These are phyloP conservation scores for Bondarzewia mesenterica DNA, from an alignment of 1,284 basidiomycete species.

Conservation along the genomic window DNA sequence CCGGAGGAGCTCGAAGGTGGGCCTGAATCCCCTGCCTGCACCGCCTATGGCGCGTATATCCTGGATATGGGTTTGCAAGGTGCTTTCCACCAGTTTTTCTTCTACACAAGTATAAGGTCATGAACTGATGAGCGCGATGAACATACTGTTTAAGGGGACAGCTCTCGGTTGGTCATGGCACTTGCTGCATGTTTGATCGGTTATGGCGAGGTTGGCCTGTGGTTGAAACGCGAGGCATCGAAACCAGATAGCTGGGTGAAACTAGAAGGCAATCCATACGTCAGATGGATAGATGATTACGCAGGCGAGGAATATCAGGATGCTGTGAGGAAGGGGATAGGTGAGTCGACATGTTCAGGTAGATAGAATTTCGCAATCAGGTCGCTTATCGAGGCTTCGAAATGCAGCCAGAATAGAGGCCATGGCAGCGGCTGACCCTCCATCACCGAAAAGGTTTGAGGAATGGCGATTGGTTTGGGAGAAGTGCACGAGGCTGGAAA, in stretches of 20 bases:
- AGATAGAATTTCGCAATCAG: not conserved
- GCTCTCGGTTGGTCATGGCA: slow-evolving; percentile 70
- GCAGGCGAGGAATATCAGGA: slow-evolving; percentile 61
- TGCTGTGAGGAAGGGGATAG: slow-evolving; percentile 66
- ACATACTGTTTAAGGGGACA: slow-evolving; percentile 44
- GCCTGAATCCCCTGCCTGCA: slow-evolving; percentile 63
- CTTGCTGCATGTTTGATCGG: slow-evolving; percentile 84
- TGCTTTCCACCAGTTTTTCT: slow-evolving; percentile 13
- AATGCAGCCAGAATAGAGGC: slow-evolving; percentile 52
- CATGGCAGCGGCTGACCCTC: slow-evolving; percentile 54
- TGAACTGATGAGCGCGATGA: not conserved
- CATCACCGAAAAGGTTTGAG: slow-evolving; percentile 50
- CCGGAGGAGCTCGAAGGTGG: slow-evolving; percentile 51
- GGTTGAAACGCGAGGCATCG: slow-evolving; percentile 53
- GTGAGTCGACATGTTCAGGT: slow-evolving; percentile 30
- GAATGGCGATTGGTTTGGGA: slow-evolving; percentile 75
- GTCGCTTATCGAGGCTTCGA: not conserved
- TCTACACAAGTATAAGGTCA: not conserved
- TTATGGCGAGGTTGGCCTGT: slow-evolving; percentile 91
- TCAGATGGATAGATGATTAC: slow-evolving; percentile 81
- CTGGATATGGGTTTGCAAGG: slow-evolving; percentile 71
- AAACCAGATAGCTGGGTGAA: slow-evolving; percentile 44
- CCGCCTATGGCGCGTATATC: slow-evolving; percentile 82
- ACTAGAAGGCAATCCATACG: slow-evolving; percentile 65
- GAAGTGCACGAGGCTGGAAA: slow-evolving; percentile 74